Conservation (phyloP, 2,329 filamentous ascomycete genomes). For the Diaporthe citrichinensis region DNA sequence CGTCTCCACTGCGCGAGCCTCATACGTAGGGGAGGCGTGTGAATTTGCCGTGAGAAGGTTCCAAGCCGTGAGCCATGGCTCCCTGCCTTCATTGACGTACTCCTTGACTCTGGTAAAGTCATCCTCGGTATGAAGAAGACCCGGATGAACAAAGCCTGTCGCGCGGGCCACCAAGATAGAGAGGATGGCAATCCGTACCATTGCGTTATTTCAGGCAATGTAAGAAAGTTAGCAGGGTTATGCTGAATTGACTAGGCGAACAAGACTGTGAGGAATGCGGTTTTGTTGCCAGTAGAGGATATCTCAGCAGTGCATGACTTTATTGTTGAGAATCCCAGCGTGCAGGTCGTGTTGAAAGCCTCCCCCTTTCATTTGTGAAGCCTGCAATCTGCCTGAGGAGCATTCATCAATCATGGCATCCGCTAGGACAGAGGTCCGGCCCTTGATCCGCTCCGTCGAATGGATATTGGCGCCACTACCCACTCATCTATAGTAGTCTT, state of each 20-base stretch:
- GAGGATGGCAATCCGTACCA: not conserved
- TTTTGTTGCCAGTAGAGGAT: not conserved
- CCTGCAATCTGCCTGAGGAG: not conserved
- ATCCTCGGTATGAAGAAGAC: constrained; percentile 51
- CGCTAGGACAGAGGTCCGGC: constrained; percentile 8
- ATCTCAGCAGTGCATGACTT: not conserved
- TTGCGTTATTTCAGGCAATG: not conserved
- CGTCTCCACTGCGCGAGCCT: constrained; percentile 47
- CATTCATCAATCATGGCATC: not conserved
- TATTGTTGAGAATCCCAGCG: not conserved
- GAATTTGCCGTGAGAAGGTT: constrained; percentile 48
- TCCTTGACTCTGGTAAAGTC: constrained; percentile 58
- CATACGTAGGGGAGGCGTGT: constrained; percentile 50
- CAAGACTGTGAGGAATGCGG: not conserved
- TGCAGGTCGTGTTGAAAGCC: not conserved
- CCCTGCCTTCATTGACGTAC: constrained; percentile 51
- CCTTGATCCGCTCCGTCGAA: not conserved
- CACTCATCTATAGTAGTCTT: not conserved
- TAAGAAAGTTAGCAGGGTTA: not conserved
- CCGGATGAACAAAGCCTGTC: constrained; percentile 33
- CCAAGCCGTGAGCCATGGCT: constrained; percentile 54
- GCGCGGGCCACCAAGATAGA: not conserved
- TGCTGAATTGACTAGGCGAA: not conserved
- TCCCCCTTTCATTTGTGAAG: not conserved
- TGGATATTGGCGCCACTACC: not conserved